Evolutionary conservation across 2,329 filamentous ascomycete genomes (phyloP).

Genomic region (Exserohilum rostratum): DNA sequence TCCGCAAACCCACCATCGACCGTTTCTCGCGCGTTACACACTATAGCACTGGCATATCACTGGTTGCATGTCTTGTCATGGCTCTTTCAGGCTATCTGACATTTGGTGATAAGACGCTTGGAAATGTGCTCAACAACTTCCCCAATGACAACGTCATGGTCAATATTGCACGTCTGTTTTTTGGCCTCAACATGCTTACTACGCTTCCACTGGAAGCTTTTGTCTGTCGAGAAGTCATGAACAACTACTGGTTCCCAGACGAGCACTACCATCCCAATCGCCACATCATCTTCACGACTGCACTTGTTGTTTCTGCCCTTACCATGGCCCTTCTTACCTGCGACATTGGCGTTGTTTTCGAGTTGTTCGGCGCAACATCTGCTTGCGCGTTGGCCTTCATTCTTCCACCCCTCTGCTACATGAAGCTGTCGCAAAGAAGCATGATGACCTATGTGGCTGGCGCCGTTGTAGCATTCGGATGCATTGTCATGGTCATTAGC

Average conservation of each 20-base stretch:
- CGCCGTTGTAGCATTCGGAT: conserved; percentile 78
- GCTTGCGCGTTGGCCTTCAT: conserved; percentile 96
- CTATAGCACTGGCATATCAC: conserved; percentile 86
- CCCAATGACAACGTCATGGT: conserved; percentile 88
- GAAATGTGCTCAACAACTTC: conserved; percentile 99
- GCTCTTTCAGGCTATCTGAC: conserved; percentile 88
- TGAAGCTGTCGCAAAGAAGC: conserved; percentile 84
- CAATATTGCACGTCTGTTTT: conserved; percentile 91
- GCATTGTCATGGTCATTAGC: conserved; percentile 75
- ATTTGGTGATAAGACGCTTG: conserved; percentile 88
- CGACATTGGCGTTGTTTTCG: conserved; percentile 92
- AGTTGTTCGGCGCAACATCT: conserved; percentile 93
- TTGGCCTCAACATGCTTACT: conserved; percentile 98
- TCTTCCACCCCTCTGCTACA: conserved; percentile 90
- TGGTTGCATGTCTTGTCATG: conserved; percentile 89
- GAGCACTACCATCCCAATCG: conserved; percentile 81
- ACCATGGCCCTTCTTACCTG: conserved; percentile 82
- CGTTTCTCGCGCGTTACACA: conserved; percentile 93
- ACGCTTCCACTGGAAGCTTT: conserved; percentile 96
- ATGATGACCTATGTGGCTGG: conserved; percentile 75
- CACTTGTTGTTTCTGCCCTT: conserved; percentile 80
- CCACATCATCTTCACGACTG: conserved; percentile 84
- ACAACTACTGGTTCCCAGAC: conserved; percentile 76
- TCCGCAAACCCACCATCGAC: conserved; percentile 92
- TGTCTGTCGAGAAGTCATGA: conserved; percentile 95